These are phyloP conservation scores for Penicillium atrosanguineum DNA, from an alignment of 495 filamentous ascomycete species.

Conservation along the genomic window DNA sequence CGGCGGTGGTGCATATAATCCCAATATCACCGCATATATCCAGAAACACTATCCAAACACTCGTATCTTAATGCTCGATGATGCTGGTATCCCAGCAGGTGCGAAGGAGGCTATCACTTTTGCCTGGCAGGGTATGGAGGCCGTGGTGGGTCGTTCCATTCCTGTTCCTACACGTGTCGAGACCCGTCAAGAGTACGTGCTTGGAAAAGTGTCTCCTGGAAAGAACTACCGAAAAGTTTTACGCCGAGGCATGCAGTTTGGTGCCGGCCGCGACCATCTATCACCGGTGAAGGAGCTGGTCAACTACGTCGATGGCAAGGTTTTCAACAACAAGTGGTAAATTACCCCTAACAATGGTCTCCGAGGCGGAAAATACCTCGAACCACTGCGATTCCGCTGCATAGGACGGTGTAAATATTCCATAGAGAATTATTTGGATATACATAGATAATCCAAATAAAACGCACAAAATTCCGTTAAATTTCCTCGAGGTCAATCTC, in stretches of 20 bases:
- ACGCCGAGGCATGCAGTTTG: constrained; percentile 49
- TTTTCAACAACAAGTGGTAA: constrained; percentile 1
- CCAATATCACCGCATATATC: constrained; percentile 52
- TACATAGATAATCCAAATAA: background rate
- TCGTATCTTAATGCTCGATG: constrained; percentile 52
- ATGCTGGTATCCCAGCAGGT: constrained; percentile 50
- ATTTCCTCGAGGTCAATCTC: no score
- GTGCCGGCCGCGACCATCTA: constrained; percentile 9
- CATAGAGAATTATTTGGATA: background rate
- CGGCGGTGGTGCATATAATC: constrained; percentile 56
- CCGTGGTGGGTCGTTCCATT: constrained; percentile 48
- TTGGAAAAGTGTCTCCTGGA: constrained; percentile 53
- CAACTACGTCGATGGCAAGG: constrained; percentile 2
- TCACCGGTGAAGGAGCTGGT: constrained; percentile 1
- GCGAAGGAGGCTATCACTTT: constrained; percentile 61
- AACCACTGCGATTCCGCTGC: background rate
- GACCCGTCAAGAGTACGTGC: constrained; percentile 44
- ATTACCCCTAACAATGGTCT: background rate
- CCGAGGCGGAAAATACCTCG: background rate
- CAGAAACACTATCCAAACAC: constrained; percentile 47
- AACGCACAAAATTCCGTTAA: background rate
- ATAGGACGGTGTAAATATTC: background rate
- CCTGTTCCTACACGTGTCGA: constrained; percentile 53
- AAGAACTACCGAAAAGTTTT: constrained; percentile 53
- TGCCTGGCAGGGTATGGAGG: constrained; percentile 56